Evolutionary conservation across 805 yeast genomes (phyloP).

Genomic region (Yamadazyma philogaea): DNA sequence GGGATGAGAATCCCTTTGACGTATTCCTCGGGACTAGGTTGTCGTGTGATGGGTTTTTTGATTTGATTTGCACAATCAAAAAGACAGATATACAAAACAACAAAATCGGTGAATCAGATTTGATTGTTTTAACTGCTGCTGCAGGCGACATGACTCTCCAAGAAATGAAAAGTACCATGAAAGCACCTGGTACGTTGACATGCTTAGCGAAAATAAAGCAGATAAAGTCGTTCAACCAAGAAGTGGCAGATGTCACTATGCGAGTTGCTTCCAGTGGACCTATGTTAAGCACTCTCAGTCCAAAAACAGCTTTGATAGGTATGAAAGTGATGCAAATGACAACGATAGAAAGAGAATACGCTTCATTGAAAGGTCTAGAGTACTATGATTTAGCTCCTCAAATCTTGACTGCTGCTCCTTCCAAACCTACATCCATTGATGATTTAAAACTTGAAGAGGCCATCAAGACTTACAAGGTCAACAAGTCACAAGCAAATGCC

Average conservation of each 20-base stretch:
- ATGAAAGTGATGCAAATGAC: conserved; percentile 82
- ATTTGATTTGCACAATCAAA: conserved; percentile 72
- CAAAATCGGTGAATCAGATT: conserved; percentile 69
- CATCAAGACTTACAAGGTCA: conserved; percentile 55
- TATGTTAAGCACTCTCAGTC: conserved; percentile 54
- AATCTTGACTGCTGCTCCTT: conserved; percentile 66
- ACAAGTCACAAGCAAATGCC: conserved; percentile 89
- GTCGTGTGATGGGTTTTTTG: conserved; percentile 82
- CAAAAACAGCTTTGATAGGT: conserved; percentile 61
- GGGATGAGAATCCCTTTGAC: conserved; percentile 58
- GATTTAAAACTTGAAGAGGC: conserved; percentile 39
- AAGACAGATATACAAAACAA: conserved; percentile 49
- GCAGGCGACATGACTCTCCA: conserved; percentile 13
- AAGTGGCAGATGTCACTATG: conserved; percentile 70
- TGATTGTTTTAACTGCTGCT: conserved; percentile 45
- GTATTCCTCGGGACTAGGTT: conserved; percentile 75
- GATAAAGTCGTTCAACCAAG: conserved; percentile 61
- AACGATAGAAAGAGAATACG: conserved; percentile 89
- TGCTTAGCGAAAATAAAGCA: conserved; percentile 82
- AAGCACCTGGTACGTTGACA: conserved; percentile 36
- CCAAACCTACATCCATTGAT: conserved; percentile 32
- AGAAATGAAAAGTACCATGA: conserved; percentile 24
- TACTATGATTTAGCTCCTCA: conserved; percentile 74
- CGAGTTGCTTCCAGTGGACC: conserved; percentile 57
- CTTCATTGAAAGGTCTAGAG: conserved; percentile 75